Base-by-base conservation (phyloP, 805 yeast species). In the Wickerhamiella domercqiae region DNA sequence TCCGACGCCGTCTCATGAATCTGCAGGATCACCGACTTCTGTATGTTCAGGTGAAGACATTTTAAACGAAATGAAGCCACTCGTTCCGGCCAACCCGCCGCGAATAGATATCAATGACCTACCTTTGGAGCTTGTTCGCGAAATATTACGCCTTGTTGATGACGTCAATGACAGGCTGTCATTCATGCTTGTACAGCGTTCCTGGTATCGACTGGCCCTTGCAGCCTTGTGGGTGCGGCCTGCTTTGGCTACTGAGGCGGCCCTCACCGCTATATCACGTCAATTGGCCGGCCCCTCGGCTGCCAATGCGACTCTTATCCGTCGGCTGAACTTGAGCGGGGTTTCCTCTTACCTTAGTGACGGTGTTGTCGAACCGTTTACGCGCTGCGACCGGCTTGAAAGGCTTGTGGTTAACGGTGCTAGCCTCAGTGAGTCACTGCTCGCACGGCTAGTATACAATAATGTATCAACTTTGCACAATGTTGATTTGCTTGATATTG, bases 141-240 rank as follows among this genome's bases (percentile, higher is more conserved):
- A 37, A 7, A 39, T 56, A 22, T 40, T 48, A 32, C 24, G 40
- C 21, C 39, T 42, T 31, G 38, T 55, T 18, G 46, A 37, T 18
- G 17, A 32, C 21, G 32, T 29, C 16, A 20, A 19, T 15, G 59
- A 56, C 38, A 46, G 51, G 36, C 39, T 43, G 41, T 37, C 48
- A n/a, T 53, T 55, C 37, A 35, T 82, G 43, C 65, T 82, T 1
- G 86, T 82, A 5, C 84, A 94, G 57, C 74, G 72, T 48, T 69
- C 74, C 43, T 84, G 94, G 78, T 79, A 84, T 7, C 70, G 73
- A 46, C 63, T 80, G 30, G 73, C 80, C 11, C 73, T 83, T 7
- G 94, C 81, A 49, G 65, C 77, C 30, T 61, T 86, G 21, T 86
- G 95, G 93, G 80, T 81, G 53, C 70, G 97, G 41, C 95, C 96